These are phyloP conservation scores for Gossypium gossypioides DNA, from an alignment of 441 rosid genomes.

Conservation along the genomic window DNA sequence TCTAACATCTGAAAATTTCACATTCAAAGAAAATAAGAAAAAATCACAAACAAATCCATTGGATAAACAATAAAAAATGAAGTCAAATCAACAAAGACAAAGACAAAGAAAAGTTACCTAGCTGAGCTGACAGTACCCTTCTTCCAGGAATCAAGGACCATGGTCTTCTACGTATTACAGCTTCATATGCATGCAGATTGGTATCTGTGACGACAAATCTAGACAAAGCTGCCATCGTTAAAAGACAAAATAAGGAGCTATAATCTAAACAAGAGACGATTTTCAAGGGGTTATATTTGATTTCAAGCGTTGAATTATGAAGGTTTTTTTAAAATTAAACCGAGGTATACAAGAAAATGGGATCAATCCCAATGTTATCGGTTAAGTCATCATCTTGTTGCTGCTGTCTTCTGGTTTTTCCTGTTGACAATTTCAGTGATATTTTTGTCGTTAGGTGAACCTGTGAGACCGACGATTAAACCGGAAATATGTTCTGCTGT, in stretches of 20 bases:
- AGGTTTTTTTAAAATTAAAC: too few species aligned
- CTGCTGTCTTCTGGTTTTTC: not conserved
- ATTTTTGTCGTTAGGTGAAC: not conserved
- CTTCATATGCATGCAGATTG: conserved; percentile 25
- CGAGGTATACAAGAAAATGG: too few species aligned
- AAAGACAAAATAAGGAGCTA: not conserved
- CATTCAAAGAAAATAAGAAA: not conserved
- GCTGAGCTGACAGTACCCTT: conserved; percentile 23
- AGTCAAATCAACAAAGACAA: not conserved
- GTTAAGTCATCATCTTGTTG: not conserved
- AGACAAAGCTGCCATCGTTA: conserved; percentile 57
- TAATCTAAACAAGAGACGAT: not conserved
- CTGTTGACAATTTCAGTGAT: not conserved
- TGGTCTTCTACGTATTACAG: conserved; percentile 17
- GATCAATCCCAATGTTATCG: not conserved
- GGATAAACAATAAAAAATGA: not conserved
- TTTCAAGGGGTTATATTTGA: not conserved
- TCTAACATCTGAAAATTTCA: conserved; percentile 32
- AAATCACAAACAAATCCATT: not conserved
- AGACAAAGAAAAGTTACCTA: conserved; percentile 34
- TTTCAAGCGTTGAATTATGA: not conserved
- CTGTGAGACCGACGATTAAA: not conserved
- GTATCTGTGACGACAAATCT: conserved; percentile 41
- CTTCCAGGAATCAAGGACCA: conserved; percentile 22
- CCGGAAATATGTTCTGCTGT: too few species aligned